Evolutionary conservation across 164 flowering plant genomes (phyloP), one percentile per base, ranked within the genome.

Genomic region (Aristolochia contorta): DNA sequence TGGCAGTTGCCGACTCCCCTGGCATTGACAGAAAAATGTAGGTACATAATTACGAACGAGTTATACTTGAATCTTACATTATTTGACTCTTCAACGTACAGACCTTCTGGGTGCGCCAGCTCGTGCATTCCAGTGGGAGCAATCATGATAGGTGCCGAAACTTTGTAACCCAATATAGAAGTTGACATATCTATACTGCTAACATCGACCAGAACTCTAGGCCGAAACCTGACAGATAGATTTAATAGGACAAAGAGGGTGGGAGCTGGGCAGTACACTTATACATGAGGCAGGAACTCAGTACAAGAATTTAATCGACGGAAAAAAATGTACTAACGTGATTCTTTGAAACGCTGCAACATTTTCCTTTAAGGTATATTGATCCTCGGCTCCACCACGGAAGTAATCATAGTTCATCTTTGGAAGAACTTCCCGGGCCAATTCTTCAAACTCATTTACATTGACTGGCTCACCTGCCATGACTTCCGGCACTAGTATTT

Each of bases 1-100:
- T 80, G 41, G 96, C 89, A 19, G 97, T 91, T 18, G 91, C 91
- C 47, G 78, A 60, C 76, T 86, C 97, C 51, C 97, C 96, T 91
- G 70, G 23, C 6, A 12, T 9, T 1, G 22, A 12, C 30, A 52
- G 55, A 19, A 16, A n/a, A 52, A 12, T 2, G 3, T 52, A 52
- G 20, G n/a, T n/a, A n/a, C 24, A 22, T 19, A 19, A 12, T 1
- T 19, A 18, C 30, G 0, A 53, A 53, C 30, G 5, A 24, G 23
- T 37, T 10, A 8, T 25, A 30, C 18, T 12, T 25, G 18, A 32
- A 50, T 49, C 55, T 32, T 10, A 15, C 9, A 15, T n/a, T 19
- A 19, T 18, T 1, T 16, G 14, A 22, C 6, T 20, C 5, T 12
- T 4, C 24, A 2, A 33, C 16, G 30, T 62, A 6, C 30, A 43